Conservation (phyloP, 228 moss, liverwort and hornwort genomes). For the Sphagnum fallax region DNA sequence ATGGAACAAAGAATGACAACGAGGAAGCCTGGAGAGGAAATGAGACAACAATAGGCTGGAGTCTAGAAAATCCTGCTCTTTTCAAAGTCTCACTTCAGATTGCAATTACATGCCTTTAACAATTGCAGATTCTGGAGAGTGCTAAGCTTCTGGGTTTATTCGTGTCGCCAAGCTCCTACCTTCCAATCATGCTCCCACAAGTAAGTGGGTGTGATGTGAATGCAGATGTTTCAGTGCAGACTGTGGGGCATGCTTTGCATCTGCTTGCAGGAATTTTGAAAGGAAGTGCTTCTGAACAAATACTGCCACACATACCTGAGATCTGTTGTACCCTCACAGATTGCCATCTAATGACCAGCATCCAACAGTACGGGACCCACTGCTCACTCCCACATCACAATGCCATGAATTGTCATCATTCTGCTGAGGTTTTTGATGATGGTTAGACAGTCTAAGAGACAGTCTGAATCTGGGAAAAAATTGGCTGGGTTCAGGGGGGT, state of each 20-base stretch:
- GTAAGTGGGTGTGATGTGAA: constrained; percentile 60
- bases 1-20: neutral
- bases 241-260: constrained; percentile 66
- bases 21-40: neutral
- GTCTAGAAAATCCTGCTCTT: too few species aligned
- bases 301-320: constrained; percentile 68
- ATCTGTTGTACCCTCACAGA: constrained; percentile 71
- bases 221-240: constrained; percentile 58
- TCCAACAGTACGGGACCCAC: constrained; percentile 49
- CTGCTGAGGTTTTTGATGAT: neutral
- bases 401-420: neutral
- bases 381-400: neutral
- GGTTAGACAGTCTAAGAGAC: neutral
- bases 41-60: too few species aligned
- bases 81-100: too few species aligned
- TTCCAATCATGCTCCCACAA: constrained; percentile 63
- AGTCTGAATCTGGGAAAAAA: neutral
- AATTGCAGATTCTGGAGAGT: constrained; percentile 64
- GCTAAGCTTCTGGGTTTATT: constrained; percentile 80
- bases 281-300: constrained; percentile 46
- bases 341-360: constrained; percentile 76
- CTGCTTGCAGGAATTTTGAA: constrained; percentile 58
- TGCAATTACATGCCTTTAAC: neutral
- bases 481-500: constrained; percentile 44
- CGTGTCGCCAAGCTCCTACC: constrained; percentile 58